These are phyloP conservation scores for Gardenia jasminoides DNA, from an alignment of 257 asterid genomes.

Conservation along the genomic window DNA sequence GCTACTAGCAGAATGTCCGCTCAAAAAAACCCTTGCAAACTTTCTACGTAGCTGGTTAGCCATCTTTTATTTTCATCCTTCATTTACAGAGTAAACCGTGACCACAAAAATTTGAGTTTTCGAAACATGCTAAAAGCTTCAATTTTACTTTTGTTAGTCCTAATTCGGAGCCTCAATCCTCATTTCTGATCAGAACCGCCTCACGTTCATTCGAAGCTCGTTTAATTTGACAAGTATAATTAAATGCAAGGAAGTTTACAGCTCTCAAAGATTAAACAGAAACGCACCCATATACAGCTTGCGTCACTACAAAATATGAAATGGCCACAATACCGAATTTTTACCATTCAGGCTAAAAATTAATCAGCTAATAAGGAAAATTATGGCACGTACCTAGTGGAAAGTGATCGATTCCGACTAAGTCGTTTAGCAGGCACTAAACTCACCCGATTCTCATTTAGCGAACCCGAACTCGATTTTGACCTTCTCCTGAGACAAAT, in stretches of 20 bases:
- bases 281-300: too few species aligned
- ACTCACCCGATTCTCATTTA: slow-evolving; percentile 42
- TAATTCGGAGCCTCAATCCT: not conserved
- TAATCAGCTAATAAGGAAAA: not conserved
- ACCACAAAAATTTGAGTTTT: not conserved
- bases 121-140: not conserved
- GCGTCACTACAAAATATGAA: not conserved
- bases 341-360: not conserved
- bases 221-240: too few species aligned
- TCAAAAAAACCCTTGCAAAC: not conserved
- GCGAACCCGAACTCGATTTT: slow-evolving; percentile 34
- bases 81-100: not conserved
- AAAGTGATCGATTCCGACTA: slow-evolving; percentile 88
- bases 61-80: not conserved
- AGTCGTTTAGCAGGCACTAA: slow-evolving; percentile 52
- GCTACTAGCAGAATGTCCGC: not conserved
- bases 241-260: not conserved
- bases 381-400: slow-evolving; percentile 63
- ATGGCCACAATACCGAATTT: not conserved
- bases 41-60: not conserved
- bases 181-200: not conserved
- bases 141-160: too few species aligned
- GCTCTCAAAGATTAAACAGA: not conserved
- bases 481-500: slow-evolving; percentile 51
- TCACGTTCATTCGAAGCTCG: not conserved